Evolutionary conservation across 768 basidiomycete genomes (phyloP), one percentile per base, ranked within the genome.

Genomic region (Butyriboletus loyo): DNA sequence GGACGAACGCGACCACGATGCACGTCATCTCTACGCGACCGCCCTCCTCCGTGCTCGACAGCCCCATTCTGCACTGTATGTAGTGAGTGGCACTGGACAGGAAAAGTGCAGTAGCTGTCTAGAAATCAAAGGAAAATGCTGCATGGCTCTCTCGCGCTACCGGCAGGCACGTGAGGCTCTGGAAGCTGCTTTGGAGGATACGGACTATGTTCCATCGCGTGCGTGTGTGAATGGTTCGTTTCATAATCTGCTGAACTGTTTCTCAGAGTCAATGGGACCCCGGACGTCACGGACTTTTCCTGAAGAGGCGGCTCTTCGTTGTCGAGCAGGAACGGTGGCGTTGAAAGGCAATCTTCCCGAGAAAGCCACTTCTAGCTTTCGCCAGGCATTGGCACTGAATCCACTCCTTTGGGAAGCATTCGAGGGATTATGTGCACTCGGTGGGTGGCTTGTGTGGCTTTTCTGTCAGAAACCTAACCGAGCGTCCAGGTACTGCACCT

Each of bases 401-500:
- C 89, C 91, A 30, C 80, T 90, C 66, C 71, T 94, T 49, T 96
- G 92, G 92, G 93, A 97, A 67, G 93, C 93, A 5, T 89, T 93
- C 62, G 90, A 93, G 64, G 92, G 90, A 0, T 69, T 97, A 31
- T 96, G 93, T 66, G 71, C 78, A 28, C 72, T 91, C 40, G 93
- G 94, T 88, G 61, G 46, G 76, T 55, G 51, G 46, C 34, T 49
- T 54, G n/a, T 36, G n/a, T 46, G 55, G 32, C 52, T 49, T 35
- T 55, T 27, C 42, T 24, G 27, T 31, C 21, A 7, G 46, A 51
- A 54, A 53, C 56, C 61, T 52, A 63, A 43, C 53, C 48, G 37
- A 49, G 45, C 50, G 28, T 55, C 22, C 56, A 92, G 90, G 89
- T 50, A 72, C 80, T 47, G 77, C 83, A 48, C 84, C 87, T 39